Evolutionary conservation across 352 stramenopile species (phyloP).

Genomic region (Peronospora belbahrii): DNA sequence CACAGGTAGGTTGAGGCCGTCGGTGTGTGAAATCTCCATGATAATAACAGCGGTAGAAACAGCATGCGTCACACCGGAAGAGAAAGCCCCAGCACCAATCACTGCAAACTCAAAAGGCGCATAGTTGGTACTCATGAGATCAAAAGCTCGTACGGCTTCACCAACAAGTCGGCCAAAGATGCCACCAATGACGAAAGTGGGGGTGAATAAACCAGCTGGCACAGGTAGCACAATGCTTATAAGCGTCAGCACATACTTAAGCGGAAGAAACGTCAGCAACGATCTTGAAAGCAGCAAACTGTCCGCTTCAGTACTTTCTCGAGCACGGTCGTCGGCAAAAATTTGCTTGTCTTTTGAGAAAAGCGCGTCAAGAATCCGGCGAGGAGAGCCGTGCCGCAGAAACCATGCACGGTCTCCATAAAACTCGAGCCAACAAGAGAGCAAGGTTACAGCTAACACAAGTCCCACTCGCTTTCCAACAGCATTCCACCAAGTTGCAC

Average conservation of each 20-base stretch:
- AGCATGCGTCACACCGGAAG: slow-evolving; percentile 87
- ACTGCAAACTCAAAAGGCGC: slow-evolving; percentile 90
- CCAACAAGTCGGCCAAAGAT: slow-evolving; percentile 78
- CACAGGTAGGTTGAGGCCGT: slow-evolving; percentile 80
- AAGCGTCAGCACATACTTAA: slow-evolving; percentile 73
- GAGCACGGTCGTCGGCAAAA: slow-evolving; percentile 22
- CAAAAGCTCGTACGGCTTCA: slow-evolving; percentile 60
- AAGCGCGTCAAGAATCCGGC: slow-evolving; percentile 50
- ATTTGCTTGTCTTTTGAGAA: slow-evolving; percentile 60
- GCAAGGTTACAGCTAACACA: slow-evolving; percentile 45
- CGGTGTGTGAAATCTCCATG: slow-evolving; percentile 89
- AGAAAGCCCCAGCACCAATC: slow-evolving; percentile 88
- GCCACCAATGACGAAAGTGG: slow-evolving; percentile 79
- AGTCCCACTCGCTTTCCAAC: slow-evolving; percentile 55
- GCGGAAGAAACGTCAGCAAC: slow-evolving; percentile 63
- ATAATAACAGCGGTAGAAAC: slow-evolving; percentile 91
- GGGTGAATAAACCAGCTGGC: slow-evolving; percentile 72
- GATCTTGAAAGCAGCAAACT: slow-evolving; percentile 66
- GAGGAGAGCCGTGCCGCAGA: slow-evolving; percentile 58
- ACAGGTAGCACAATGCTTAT: slow-evolving; percentile 71
- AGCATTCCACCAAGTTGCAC: slow-evolving; percentile 31
- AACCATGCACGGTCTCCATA: slow-evolving; percentile 80
- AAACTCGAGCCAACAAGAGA: slow-evolving; percentile 69
- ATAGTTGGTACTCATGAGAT: slow-evolving; percentile 55
- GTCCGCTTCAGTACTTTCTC: slow-evolving; percentile 20